Base-by-base conservation (phyloP, 1,284 basidiomycete species). In the Ceratobasidium sp. region DNA sequence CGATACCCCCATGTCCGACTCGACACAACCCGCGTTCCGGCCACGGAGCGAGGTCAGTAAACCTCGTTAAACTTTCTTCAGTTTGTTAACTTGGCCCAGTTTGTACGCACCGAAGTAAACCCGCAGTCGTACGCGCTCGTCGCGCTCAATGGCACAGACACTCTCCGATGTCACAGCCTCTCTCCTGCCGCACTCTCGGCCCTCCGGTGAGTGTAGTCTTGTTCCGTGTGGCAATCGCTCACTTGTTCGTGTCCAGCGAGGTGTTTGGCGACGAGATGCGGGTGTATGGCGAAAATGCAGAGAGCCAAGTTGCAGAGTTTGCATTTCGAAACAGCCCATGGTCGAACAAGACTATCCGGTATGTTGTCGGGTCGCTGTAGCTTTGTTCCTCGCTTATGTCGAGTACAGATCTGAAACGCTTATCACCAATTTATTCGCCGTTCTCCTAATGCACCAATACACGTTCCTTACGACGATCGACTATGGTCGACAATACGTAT, bases 401-500 rank as follows among this genome's bases (percentile, higher is more conserved):
- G 27, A 22, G 6, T 6, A 46, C 24, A 69, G 66, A 34, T 71
- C 90, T 31, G 92, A 93, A 81, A 88, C 86, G 76, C 86, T 93
- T 74, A 83, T 93, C 59, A 81, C 92, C 74, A 87, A 90, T 77
- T 86, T 93, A 73, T 80, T 93, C 71, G 81, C 86, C 53, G 82
- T 89, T 77, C 83, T 93, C 56, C 88, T 90, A 78, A 85, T 86
- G 74, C 86, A 86, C 80, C 89, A 89, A 54, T 91, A 88, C 78
- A 82, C 82, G 34, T 89, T 89, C 78, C 82, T 92, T 19, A 91
- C 90, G 24, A 86, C 86, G 46, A 84, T 93, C 77, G 91, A 92
- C 81, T 93, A 92, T 80, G 92, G 91, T 24, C 85, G 90, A 73
- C 92, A 93, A 81, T 84, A 83, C 7, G 75, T 91, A 93, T 81